These are phyloP conservation scores for Glebionis coronaria DNA, from an alignment of 129 eudicot species.

Conservation along the genomic window DNA sequence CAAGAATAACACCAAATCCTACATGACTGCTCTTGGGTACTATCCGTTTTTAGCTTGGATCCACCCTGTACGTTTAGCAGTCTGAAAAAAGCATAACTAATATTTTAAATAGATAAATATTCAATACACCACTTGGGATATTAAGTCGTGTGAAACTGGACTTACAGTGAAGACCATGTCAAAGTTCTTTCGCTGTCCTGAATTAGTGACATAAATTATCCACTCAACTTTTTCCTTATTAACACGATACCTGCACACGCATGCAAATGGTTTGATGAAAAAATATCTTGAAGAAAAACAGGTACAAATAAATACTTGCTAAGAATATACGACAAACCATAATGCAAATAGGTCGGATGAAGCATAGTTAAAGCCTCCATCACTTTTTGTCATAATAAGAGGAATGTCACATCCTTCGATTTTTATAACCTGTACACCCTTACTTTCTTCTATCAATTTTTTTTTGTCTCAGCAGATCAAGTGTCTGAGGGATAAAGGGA, in stretches of 20 bases:
- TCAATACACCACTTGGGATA: too few relatives aligned
- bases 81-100: constrained; percentile 30
- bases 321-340: constrained; percentile 41
- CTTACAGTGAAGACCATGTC: constrained; percentile 94
- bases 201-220: constrained; percentile 88
- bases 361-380: constrained; percentile 96
- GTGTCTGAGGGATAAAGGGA: constrained; percentile 65
- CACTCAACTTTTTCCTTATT: constrained; percentile 89
- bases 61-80: constrained; percentile 91
- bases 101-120: background rate
- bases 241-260: constrained; percentile 70
- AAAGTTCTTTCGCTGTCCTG: constrained; percentile 87
- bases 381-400: constrained; percentile 83
- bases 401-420: constrained; percentile 83
- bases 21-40: constrained; percentile 80
- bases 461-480: constrained; percentile 47
- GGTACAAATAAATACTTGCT: background rate
- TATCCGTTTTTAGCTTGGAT: constrained; percentile 58
- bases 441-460: constrained; percentile 86
- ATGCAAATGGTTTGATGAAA: background rate
- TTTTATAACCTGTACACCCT: constrained; percentile 85
- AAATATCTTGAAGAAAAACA: background rate
- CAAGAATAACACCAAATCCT: constrained; percentile 94
- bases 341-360: constrained; percentile 92
- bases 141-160: background rate